Evolutionary conservation across 352 stramenopile genomes (phyloP).

Genomic region (Pythium brassicae): DNA sequence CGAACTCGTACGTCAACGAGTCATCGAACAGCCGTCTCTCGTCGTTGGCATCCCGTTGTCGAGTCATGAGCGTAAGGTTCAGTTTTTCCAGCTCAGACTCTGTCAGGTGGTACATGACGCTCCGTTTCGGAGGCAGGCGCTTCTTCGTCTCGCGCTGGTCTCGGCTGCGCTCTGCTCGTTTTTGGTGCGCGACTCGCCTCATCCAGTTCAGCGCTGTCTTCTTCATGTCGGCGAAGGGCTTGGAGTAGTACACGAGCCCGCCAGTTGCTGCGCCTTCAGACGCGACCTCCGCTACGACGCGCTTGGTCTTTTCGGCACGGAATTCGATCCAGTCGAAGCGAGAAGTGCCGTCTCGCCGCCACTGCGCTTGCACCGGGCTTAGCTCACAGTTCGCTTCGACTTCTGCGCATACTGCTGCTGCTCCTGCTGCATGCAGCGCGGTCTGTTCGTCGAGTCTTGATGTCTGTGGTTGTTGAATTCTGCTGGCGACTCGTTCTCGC

Average conservation of each 20-base stretch:
- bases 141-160: slow-evolving; percentile 16
- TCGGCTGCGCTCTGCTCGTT: slow-evolving; percentile 12
- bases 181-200: slow-evolving; percentile 18
- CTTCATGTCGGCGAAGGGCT: slow-evolving; percentile 39
- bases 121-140: slow-evolving; percentile 17
- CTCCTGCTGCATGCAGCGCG: not conserved
- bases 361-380: slow-evolving; percentile 6
- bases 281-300: not conserved
- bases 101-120: slow-evolving; percentile 24
- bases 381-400: too few relatives aligned
- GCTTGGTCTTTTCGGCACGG: slow-evolving; percentile 8
- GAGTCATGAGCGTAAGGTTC: slow-evolving; percentile 7
- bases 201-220: slow-evolving; percentile 44
- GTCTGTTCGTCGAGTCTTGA: not conserved
- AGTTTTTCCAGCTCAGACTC: slow-evolving; percentile 8
- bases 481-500: not conserved
- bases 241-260: slow-evolving; percentile 51
- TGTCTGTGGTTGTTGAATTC: not conserved
- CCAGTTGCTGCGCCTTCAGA: not conserved
- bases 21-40: slow-evolving; percentile 30
- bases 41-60: slow-evolving; percentile 12
- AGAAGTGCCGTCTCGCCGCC: not conserved
- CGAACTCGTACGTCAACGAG: slow-evolving; percentile 14
- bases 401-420: not conserved
- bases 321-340: slow-evolving; percentile 31